A percentile compares a stretch with the other conserved stretches of the same genome.
Conservation (phyloP, 208 protist species). For the Crithidia bombi region DNA sequence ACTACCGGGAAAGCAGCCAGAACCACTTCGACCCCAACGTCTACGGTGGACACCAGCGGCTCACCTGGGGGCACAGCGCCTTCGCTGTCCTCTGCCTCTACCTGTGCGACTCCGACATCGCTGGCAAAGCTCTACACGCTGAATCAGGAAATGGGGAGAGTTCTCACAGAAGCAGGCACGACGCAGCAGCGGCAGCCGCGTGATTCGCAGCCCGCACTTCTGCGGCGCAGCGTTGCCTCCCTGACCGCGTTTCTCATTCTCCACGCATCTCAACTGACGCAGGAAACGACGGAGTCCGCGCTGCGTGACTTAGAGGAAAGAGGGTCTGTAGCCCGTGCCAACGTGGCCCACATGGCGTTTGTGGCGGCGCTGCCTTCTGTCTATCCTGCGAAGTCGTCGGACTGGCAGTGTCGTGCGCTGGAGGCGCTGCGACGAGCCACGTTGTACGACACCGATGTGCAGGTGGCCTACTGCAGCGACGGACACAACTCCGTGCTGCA, state of each 20-base stretch:
- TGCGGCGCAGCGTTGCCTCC: constrained; percentile 15
- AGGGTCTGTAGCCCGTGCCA: not conserved
- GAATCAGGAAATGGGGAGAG: constrained; percentile 23
- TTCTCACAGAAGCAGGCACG: constrained; percentile 1
- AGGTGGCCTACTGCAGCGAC: constrained; percentile 13
- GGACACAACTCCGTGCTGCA: not conserved
- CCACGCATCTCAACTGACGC: constrained; percentile 10
- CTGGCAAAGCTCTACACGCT: constrained; percentile 25
- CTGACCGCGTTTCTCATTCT: constrained; percentile 34
- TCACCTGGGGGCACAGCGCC: too few species aligned
- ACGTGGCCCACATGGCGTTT: constrained; percentile 38
- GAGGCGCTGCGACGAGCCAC: constrained; percentile 37
- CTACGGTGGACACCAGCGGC: too few species aligned
- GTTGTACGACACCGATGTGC: constrained; percentile 33
- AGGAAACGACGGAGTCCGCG: constrained; percentile 4
- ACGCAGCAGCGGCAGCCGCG: not conserved
- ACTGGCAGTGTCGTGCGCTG: constrained; percentile 31
- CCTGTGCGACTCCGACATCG: not conserved
- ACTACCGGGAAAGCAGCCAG: not conserved
- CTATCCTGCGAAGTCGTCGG: constrained; percentile 3
- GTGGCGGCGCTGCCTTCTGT: constrained; percentile 22
- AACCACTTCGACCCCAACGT: not conserved
- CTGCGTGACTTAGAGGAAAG: constrained; percentile 23
- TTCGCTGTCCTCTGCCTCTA: not conserved
- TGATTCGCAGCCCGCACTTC: not conserved